A percentile compares a stretch with the other conserved stretches of the same genome.
These are phyloP conservation scores for Mycena maculata DNA, from an alignment of 768 basidiomycete species.

Conservation along the genomic window DNA sequence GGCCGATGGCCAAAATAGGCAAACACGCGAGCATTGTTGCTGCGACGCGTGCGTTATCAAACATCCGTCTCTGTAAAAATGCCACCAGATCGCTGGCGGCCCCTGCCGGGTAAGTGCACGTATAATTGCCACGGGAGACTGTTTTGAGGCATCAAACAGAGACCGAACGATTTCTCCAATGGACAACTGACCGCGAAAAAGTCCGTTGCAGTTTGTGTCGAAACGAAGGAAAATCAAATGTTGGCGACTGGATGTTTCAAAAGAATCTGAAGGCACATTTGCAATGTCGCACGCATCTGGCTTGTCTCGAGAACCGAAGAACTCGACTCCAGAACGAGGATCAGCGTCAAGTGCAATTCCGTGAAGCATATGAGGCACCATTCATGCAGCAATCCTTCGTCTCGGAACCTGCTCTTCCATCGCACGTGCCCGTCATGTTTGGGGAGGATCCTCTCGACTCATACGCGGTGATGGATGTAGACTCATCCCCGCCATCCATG, in stretches of 20 bases:
- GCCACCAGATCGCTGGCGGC: not conserved
- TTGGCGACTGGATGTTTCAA: not conserved
- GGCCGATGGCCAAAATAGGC: not conserved
- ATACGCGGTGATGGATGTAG: not conserved
- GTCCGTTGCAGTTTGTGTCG: not conserved
- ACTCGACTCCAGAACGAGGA: not conserved
- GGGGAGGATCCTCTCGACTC: not conserved
- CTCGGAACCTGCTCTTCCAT: not conserved
- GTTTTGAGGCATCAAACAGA: not conserved
- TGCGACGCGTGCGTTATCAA: not conserved
- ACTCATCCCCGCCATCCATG: not conserved
- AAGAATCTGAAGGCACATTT: not conserved
- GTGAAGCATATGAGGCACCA: not conserved
- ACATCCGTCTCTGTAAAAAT: not conserved
- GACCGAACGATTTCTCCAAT: not conserved
- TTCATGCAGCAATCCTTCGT: not conserved
- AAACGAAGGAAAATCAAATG: not conserved
- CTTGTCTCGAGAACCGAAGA: not conserved
- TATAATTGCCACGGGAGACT: too few relatives aligned
- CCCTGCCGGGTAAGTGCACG: not conserved
- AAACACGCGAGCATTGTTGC: not conserved
- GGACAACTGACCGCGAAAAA: not conserved
- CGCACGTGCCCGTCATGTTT: not conserved
- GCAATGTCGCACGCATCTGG: not conserved
- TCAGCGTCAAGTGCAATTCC: not conserved